phyloP scores from a whole-genome alignment of 2,329 filamentous ascomycete genomes.

The Aspergillus melleus region DNA sequence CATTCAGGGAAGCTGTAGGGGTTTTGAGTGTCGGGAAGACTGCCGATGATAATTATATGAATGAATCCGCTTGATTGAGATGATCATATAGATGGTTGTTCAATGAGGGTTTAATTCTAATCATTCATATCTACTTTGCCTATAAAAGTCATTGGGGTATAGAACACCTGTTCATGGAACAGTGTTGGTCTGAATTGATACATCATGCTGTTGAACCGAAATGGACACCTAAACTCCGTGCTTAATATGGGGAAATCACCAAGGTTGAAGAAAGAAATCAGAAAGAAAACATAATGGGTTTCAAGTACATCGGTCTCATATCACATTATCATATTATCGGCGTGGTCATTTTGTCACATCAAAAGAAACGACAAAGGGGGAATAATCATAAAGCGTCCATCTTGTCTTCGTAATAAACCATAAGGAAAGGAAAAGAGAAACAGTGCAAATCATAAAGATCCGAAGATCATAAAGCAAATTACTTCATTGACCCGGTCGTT shows the following conservation, averaged over 20 bases:
- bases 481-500: slow-evolving; percentile 33
- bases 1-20: too few relatives aligned
- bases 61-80: too few relatives aligned
- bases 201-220: neutral
- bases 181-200: neutral
- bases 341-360: neutral
- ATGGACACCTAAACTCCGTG: neutral
- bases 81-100: too few relatives aligned
- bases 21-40: too few relatives aligned
- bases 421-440: neutral
- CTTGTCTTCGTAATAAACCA: neutral
- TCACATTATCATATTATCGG: neutral
- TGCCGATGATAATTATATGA: too few relatives aligned
- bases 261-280: neutral
- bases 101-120: neutral
- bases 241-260: neutral
- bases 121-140: neutral
- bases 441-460: neutral
- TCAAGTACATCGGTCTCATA: neutral
- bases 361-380: neutral
- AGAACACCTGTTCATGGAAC: neutral
- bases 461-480: neutral
- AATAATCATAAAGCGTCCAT: neutral
- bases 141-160: neutral
- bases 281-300: neutral